Evolutionary conservation across 169 alveolate species (phyloP).

Genomic region (Plasmodium chabaudi): DNA sequence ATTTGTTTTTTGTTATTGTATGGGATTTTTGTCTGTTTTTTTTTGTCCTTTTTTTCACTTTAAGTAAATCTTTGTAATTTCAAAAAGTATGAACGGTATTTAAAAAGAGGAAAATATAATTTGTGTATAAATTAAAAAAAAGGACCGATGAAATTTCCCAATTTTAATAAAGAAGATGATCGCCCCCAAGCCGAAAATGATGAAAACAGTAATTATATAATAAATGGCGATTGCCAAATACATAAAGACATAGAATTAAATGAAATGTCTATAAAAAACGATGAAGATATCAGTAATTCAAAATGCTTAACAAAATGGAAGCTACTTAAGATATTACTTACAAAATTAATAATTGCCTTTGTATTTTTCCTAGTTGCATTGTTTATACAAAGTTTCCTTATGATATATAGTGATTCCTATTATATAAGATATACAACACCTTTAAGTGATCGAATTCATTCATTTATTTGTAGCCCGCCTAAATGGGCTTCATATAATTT

Average conservation of each 20-base stretch:
- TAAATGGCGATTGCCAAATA: constrained; percentile 14
- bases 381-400: constrained; percentile 63
- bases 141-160: background rate
- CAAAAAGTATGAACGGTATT: background rate
- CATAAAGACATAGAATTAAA: constrained; percentile 19
- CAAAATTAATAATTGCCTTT: constrained; percentile 24
- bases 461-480: constrained; percentile 25
- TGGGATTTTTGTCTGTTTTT: background rate
- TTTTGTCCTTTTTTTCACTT: constrained; percentile 12
- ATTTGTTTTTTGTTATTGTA: too few species aligned
- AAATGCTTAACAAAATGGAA: constrained; percentile 29
- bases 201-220: constrained; percentile 1
- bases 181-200: constrained; percentile 14
- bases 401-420: constrained; percentile 70
- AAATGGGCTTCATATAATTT: constrained; percentile 44
- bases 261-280: constrained; percentile 1
- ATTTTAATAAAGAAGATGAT: constrained; percentile 9
- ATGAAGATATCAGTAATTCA: background rate
- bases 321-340: constrained; percentile 34
- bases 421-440: constrained; percentile 53
- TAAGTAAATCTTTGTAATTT: constrained; percentile 12
- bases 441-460: constrained; percentile 40
- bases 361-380: constrained; percentile 29
- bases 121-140: background rate
- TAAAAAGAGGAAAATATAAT: constrained; percentile 1